Conservation (phyloP, 805 yeast genomes). For the Spathaspora passalidarum region DNA sequence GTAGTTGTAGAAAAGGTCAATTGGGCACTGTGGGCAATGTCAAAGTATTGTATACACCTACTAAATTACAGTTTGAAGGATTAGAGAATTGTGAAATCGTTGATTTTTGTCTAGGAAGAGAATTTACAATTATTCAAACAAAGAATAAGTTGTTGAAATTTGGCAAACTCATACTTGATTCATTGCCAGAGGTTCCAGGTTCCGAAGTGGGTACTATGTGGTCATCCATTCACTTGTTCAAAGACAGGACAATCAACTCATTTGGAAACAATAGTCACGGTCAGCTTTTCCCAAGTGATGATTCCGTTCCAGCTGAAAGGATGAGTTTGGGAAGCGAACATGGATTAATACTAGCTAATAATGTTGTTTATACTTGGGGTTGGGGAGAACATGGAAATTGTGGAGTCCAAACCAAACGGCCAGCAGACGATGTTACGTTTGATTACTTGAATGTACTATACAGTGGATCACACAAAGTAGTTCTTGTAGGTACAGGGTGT, state of each 20-base stretch:
- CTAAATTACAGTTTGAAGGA: slow-evolving; percentile 12
- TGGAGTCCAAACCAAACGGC: slow-evolving; percentile 38
- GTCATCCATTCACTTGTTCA: slow-evolving; percentile 65
- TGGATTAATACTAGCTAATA: slow-evolving; percentile 47
- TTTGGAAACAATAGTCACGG: slow-evolving; percentile 77
- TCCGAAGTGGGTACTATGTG: slow-evolving; percentile 53
- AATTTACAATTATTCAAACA: slow-evolving; percentile 45
- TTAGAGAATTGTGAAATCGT: slow-evolving; percentile 1
- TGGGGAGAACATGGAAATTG: slow-evolving; percentile 99
- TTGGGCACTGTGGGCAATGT: slow-evolving; percentile 20
- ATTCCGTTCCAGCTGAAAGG: slow-evolving; percentile 7
- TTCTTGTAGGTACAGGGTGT: slow-evolving; percentile 54
- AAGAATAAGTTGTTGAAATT: slow-evolving; percentile 10
- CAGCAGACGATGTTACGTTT: slow-evolving; percentile 29
- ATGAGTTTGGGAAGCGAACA: slow-evolving; percentile 83
- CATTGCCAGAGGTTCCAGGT: background rate
- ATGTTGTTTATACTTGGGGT: slow-evolving; percentile 75
- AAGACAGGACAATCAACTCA: slow-evolving; percentile 28
- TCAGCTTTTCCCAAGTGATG: slow-evolving; percentile 44
- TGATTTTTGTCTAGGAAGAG: slow-evolving; percentile 51
- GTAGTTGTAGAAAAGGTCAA: slow-evolving; percentile 64
- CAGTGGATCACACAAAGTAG: slow-evolving; percentile 17
- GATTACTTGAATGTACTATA: slow-evolving; percentile 34
- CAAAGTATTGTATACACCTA: slow-evolving; percentile 21
- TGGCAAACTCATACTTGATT: slow-evolving; percentile 15